A percentile compares a stretch with the other conserved stretches of the same genome.
These are phyloP conservation scores for Aspergillus egyptiacus DNA, from an alignment of 495 filamentous ascomycete genomes.

Conservation along the genomic window DNA sequence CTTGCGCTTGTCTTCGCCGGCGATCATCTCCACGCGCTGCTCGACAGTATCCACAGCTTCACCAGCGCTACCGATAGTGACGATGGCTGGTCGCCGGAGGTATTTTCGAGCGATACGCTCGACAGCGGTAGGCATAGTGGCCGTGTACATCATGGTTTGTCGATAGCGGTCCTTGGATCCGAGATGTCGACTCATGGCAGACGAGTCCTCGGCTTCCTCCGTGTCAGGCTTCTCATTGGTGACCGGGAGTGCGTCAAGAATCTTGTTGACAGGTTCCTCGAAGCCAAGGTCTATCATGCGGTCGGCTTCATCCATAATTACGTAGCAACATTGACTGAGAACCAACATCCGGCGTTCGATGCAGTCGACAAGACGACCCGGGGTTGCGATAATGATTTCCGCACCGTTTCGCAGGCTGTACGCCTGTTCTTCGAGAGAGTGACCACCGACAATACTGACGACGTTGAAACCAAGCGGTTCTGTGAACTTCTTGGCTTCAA, in stretches of 20 bases:
- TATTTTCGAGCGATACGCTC: constrained; percentile 97
- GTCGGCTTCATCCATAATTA: constrained; percentile 98
- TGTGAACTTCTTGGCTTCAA: constrained; percentile 91
- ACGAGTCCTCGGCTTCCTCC: constrained; percentile 84
- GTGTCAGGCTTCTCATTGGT: constrained; percentile 94
- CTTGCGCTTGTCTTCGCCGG: constrained; percentile 95
- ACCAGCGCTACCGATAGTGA: constrained; percentile 89
- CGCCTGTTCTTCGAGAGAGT: constrained; percentile 90
- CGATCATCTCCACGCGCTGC: constrained; percentile 89
- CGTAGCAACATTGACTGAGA: constrained; percentile 92
- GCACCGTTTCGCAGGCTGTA: constrained; percentile 91
- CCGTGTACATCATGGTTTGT: constrained; percentile 99
- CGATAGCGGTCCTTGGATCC: constrained; percentile 83
- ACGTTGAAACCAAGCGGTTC: constrained; percentile 88
- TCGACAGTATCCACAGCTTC: constrained; percentile 99
- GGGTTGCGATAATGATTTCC: constrained; percentile 97
- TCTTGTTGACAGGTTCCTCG: constrained; percentile 96
- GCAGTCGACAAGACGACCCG: constrained; percentile 93
- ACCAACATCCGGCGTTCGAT: constrained; percentile 91
- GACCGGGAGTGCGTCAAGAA: constrained; percentile 93
- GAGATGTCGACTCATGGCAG: constrained; percentile 75
- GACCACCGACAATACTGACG: constrained; percentile 95
- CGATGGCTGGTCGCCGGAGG: constrained; percentile 85
- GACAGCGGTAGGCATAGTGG: constrained; percentile 91
- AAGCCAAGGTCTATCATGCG: constrained; percentile 99